These are phyloP conservation scores for Blastocystis sp. DNA, from an alignment of 352 stramenopile species.

Conservation along the genomic window DNA sequence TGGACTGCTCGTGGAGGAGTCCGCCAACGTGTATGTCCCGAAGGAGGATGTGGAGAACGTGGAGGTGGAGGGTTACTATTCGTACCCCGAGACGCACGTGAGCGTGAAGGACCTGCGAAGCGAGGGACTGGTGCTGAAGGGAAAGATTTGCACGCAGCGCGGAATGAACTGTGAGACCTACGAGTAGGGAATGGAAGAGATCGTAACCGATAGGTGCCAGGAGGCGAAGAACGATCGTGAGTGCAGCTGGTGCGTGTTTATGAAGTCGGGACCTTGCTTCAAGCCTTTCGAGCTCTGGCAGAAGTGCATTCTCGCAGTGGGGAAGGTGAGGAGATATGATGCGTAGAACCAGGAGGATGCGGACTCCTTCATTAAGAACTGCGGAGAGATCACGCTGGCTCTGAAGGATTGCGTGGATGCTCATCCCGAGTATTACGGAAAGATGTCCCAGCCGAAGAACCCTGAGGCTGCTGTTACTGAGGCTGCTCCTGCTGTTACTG, in stretches of 20 bases:
- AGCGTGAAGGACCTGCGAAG: conserved; percentile 17
- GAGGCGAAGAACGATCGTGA: conserved; percentile 66
- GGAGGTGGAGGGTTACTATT: conserved; percentile 51
- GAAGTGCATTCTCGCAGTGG: conserved; percentile 67
- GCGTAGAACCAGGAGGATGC: conserved; percentile 10
- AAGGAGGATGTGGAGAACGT: conserved; percentile 46
- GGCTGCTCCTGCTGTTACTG: not conserved
- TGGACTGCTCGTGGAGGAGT: conserved; percentile 33
- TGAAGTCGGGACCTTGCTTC: conserved; percentile 74
- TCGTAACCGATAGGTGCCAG: not conserved
- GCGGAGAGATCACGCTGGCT: conserved; percentile 68
- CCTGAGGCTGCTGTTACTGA: conserved; percentile 15
- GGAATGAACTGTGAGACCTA: not conserved
- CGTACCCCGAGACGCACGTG: conserved; percentile 42
- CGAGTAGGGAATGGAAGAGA: not conserved
- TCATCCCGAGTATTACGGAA: conserved; percentile 75
- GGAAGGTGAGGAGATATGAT: not conserved
- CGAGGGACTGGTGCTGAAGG: conserved; percentile 5
- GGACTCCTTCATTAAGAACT: conserved; percentile 71
- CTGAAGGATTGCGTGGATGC: conserved; percentile 73
- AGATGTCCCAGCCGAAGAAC: conserved; percentile 65
- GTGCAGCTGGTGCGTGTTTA: conserved; percentile 78
- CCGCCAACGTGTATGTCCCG: not conserved
- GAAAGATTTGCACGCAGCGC: conserved; percentile 27
- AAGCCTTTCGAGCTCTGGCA: conserved; percentile 72